Base-by-base conservation (phyloP, 2,329 filamentous ascomycete species). In the Monilinia laxa region DNA sequence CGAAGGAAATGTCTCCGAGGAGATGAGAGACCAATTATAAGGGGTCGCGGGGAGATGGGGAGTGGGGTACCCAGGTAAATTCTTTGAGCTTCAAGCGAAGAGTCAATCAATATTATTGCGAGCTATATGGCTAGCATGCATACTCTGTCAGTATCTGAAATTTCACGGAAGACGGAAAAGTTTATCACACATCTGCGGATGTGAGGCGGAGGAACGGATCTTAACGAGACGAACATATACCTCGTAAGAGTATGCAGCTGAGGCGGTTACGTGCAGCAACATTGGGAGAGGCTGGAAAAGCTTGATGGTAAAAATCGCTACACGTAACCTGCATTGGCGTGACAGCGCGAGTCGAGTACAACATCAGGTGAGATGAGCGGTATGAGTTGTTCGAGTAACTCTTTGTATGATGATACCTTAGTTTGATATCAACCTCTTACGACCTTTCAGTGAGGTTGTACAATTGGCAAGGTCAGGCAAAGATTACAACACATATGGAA, bases 91-190 rank as follows among this genome's bases (percentile, higher is more conserved):
- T 64, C 25, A 57, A 47, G n/a, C 14, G n/a, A 47, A 35, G 23
- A 28, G 42, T 42, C 20, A 16, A 40, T 51, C 4, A n/a, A 4
- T 18, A 47, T 65, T 28, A 42, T 42, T 59, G 62, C 16, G 28
- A 58, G 42, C 3, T 31, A 14, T n/a, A 59, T 25, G 62, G 62
- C 42, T 51, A 42, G 42, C 49, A 31, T 59, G n/a, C 55, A 59
- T 64, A 64, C 38, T 20, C n/a, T 38, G 42, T 52, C 51, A 28
- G 42, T 42, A 52, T 59, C 31, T 59, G 42, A 42, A 58, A 65
- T 42, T 3, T 58, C 42, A 58, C 35, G 10, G 53, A 16, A 58
- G 42, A 10, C 12, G 16, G 45, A 18, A 58, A 18, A 65, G 20
- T 7, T 59, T 25, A 14, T 47, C 28, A 18, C 11, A 57, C 20